Evolutionary conservation across 179 eudicot genomes (phyloP).

Genomic region (Amaranthus tricolor): DNA sequence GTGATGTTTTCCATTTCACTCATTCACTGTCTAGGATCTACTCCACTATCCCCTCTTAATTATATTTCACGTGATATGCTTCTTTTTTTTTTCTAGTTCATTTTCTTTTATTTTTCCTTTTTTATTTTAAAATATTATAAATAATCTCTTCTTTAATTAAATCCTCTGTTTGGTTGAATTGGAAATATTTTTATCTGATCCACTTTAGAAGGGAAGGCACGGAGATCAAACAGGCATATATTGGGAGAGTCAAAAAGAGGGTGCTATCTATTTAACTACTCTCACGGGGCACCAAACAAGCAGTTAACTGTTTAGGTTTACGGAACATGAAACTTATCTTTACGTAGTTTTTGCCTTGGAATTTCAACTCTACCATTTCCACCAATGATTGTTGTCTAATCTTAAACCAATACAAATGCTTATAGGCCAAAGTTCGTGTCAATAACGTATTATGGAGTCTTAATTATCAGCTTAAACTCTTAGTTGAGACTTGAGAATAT

Average conservation of each 20-base stretch:
- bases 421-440: no score
- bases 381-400: background rate
- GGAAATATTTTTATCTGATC: constrained; percentile 6
- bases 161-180: constrained; percentile 16
- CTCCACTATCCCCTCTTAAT: constrained; percentile 13
- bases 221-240: constrained; percentile 26
- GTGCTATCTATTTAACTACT: constrained; percentile 13
- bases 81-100: background rate
- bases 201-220: constrained; percentile 25
- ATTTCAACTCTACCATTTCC: background rate
- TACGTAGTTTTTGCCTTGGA: background rate
- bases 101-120: background rate
- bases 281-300: constrained; percentile 14
- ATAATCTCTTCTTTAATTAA: background rate
- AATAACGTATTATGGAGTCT: no score
- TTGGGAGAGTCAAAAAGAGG: constrained; percentile 28
- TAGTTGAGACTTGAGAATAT: no score
- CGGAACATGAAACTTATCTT: background rate
- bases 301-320: constrained; percentile 5
- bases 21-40: constrained; percentile 21
- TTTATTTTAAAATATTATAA: background rate
- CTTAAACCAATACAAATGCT: no score
- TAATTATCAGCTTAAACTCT: no score
- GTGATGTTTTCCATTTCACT: constrained; percentile 18
- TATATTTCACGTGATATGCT: constrained; percentile 26